Evolutionary conservation across 371 early-diverging fungal species (phyloP), one percentile per base, ranked within the genome.

Genomic region (Sporodiniella umbellata): DNA sequence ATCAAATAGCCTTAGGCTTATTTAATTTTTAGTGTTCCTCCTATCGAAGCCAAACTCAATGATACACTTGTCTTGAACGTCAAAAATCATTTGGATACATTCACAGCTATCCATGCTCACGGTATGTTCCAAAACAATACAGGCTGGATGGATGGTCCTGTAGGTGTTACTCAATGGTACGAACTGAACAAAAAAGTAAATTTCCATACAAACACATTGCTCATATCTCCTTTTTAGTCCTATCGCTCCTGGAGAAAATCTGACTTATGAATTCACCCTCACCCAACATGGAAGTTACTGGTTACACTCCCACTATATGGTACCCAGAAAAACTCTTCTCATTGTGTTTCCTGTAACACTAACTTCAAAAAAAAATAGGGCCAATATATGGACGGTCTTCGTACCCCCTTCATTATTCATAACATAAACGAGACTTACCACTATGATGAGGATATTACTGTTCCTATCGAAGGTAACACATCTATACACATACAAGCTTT

Each of bases 351-450:
- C 4, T 28, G 10, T 28, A 10, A 33, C 30, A 15, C 8, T 33
- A 3, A 15, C 7, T 23, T 8, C 25, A n/a, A 11, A 11, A 30
- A 15, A 44, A 11, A 43, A 25, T 28, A 72, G 45, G 84, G 79
- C 45, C 89, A 91, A 59, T 91, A 92, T 58, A 79, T 87, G 43
- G 92, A 94, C 52, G 93, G 93, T 38, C 71, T 93, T 12, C 81
- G 87, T 45, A 79, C 83, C 5, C 82, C 93, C 1, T 58, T 94
- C 22, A 72, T 92, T 46, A 66, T 94, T 47, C 78, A 86, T 52
- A 78, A 80, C 45, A 70, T 72, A 5, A 59, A 43, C 8, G 87
- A 89, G 53, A 63, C 81, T 11, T 84, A 84, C 58, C 57, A 64
- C 4, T 89, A 90, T 58, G 89, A 90, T 45, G 73, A 78, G 39